phyloP scores from a whole-genome alignment of 1,139 yeast species.

The Suhomyces bolitotheri region DNA sequence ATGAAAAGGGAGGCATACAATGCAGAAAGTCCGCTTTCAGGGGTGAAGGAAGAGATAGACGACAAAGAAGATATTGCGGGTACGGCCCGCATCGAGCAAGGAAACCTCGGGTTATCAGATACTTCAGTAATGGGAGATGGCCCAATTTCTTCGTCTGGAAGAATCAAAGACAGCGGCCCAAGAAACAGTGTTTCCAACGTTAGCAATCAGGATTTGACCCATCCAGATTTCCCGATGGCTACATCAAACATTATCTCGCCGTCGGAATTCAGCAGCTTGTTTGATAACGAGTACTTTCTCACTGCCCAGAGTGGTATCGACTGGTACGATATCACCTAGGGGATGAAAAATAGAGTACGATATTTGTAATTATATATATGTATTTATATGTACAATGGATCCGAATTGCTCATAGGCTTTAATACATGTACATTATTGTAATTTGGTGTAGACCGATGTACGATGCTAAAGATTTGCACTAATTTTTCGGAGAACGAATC shows the following conservation, averaged over 20 bases:
- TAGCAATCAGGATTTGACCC: background rate
- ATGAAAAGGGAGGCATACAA: background rate
- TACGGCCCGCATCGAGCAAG: background rate
- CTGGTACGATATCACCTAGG: slow-evolving; percentile 6
- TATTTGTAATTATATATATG: no score
- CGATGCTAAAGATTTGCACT: no score
- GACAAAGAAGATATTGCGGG: background rate
- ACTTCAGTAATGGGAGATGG: background rate
- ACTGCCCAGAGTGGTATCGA: slow-evolving; percentile 9
- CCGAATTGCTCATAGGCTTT: no score
- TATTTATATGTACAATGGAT: no score
- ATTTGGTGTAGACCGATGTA: no score
- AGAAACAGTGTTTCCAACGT: background rate
- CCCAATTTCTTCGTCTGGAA: background rate
- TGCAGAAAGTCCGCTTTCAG: slow-evolving; percentile 3
- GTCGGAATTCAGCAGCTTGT: slow-evolving; percentile 3
- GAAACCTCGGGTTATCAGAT: background rate
- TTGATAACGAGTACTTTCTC: slow-evolving; percentile 7
- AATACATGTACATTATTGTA: no score
- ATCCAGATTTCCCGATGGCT: slow-evolving; percentile 1
- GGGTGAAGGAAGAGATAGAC: background rate
- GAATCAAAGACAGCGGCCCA: background rate
- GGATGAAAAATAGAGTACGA: background rate
- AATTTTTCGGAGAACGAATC: no score
- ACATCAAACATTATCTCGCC: slow-evolving; percentile 4